Evolutionary conservation across 441 rosid genomes (phyloP), one percentile per base, ranked within the genome.

Genomic region (Jatropha podagrica): DNA sequence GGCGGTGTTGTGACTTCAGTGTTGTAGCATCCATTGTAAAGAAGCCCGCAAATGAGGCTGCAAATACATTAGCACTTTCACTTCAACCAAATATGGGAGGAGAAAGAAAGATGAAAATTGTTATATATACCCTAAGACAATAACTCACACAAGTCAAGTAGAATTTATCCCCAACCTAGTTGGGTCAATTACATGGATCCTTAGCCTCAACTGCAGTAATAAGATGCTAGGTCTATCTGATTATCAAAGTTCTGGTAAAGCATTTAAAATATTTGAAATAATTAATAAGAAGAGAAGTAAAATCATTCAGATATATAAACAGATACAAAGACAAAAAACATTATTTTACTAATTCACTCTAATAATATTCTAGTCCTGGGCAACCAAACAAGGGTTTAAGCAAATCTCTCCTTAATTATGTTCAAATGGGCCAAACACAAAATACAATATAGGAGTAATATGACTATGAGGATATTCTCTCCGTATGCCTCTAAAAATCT

Each of bases 1-100:
- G 81, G 64, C 83, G 89, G 58, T 80, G 90, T 51, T 89, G 89
- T 37, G 88, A 81, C 80, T 83, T 87, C 56, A 77, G 70, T 17
- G 85, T 62, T 42, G 87, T 68, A 44, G 81, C 82, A 82, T 88
- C 92, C 95, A 89, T 91, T 69, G 71, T 70, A 68, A 51, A 46
- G 38, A 40, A 58, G 48, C 68, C 65, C 65, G n/a, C 46, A 59
- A 12, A 66, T 32, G 11, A 38, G 20, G 10, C 58, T 49, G 17
- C 52, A 26, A 26, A 51, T 54, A 20, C 54, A 64, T 56, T 13
- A 66, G 48, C 65, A 60, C 48, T 60, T 49, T 15, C 48, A 14
- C 27, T 11, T 41, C 37, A 61, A 32, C 68, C 2, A 6, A 27
- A 52, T 20, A 61, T 5, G 9, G 12, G 32, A 32, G 18, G 32